phyloP scores from a whole-genome alignment of 768 basidiomycete species.

The Rhizopogon vesiculosus region DNA sequence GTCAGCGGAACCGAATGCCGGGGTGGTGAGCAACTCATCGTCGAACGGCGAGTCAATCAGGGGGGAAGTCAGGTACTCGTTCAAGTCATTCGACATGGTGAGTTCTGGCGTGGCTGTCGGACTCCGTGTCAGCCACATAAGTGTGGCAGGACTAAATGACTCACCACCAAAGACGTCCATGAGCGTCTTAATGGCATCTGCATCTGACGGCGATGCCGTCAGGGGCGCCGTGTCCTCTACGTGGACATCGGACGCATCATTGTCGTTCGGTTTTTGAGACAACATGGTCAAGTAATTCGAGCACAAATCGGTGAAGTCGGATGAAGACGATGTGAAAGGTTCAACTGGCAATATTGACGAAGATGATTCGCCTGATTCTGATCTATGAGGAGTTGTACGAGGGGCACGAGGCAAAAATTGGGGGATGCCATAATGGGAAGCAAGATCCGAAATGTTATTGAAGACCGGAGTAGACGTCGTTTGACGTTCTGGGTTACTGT shows the following conservation, averaged over 20 bases:
- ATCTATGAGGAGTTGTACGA: slow-evolving; percentile 46
- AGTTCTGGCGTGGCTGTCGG: slow-evolving; percentile 37
- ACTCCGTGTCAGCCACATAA: not conserved
- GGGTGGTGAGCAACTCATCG: slow-evolving; percentile 39
- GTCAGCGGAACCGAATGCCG: slow-evolving; percentile 32
- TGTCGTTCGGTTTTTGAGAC: slow-evolving; percentile 41
- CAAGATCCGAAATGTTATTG: slow-evolving; percentile 59
- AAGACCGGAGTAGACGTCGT: slow-evolving; percentile 66
- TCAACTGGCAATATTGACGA: slow-evolving; percentile 17
- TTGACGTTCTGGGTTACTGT: slow-evolving; percentile 49
- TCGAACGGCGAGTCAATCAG: slow-evolving; percentile 44
- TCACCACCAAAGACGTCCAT: slow-evolving; percentile 36
- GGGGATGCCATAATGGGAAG: slow-evolving; percentile 78
- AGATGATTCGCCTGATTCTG: slow-evolving; percentile 28
- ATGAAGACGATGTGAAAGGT: slow-evolving; percentile 17
- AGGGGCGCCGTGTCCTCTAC: slow-evolving; percentile 21
- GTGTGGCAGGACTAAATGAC: not conserved
- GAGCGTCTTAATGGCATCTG: slow-evolving; percentile 31
- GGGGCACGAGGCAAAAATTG: slow-evolving; percentile 66
- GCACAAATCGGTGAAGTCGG: slow-evolving; percentile 44
- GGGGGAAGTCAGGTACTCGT: slow-evolving; percentile 43
- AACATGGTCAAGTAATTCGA: slow-evolving; percentile 71
- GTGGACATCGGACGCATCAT: slow-evolving; percentile 29
- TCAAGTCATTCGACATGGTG: slow-evolving; percentile 30
- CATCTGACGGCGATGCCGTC: slow-evolving; percentile 19